Evolutionary conservation across 345 rosid species (phyloP).

Genomic region (Lepidium didymum): DNA sequence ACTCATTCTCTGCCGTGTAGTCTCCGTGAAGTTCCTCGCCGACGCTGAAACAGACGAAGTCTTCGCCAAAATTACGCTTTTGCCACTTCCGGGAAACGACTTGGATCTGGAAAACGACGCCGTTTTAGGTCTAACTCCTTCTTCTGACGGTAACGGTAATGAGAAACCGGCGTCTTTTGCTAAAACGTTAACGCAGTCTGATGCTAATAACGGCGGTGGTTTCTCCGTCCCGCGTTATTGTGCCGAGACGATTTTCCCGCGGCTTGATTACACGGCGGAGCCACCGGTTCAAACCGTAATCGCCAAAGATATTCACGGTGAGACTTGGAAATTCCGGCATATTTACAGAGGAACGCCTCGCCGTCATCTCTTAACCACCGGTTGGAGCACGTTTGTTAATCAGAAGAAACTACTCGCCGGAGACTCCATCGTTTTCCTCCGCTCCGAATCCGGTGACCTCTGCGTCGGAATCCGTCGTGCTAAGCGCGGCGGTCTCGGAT

Average conservation of each 20-base stretch:
- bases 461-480: conserved; percentile 83
- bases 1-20: conserved; percentile 52
- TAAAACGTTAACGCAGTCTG: conserved; percentile 89
- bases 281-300: conserved; percentile 91
- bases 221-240: conserved; percentile 96
- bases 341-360: conserved; percentile 95
- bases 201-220: conserved; percentile 97
- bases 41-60: conserved; percentile 86
- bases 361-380: conserved; percentile 86
- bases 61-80: conserved; percentile 52
- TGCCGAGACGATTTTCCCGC: conserved; percentile 90
- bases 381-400: conserved; percentile 95
- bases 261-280: conserved; percentile 69
- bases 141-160: conserved; percentile 16
- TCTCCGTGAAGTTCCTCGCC: conserved; percentile 67
- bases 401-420: conserved; percentile 93
- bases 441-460: conserved; percentile 74
- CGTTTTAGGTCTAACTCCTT: conserved; percentile 9
- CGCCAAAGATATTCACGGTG: conserved; percentile 86
- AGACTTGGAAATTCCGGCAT: conserved; percentile 89
- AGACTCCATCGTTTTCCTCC: conserved; percentile 82
- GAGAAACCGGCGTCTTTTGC: conserved; percentile 81
- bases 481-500: conserved; percentile 47
- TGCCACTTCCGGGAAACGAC: conserved; percentile 39
- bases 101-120: conserved; percentile 29